These are phyloP conservation scores for Apiotrichum laibachii DNA, from an alignment of 1,284 basidiomycete species.

Conservation along the genomic window DNA sequence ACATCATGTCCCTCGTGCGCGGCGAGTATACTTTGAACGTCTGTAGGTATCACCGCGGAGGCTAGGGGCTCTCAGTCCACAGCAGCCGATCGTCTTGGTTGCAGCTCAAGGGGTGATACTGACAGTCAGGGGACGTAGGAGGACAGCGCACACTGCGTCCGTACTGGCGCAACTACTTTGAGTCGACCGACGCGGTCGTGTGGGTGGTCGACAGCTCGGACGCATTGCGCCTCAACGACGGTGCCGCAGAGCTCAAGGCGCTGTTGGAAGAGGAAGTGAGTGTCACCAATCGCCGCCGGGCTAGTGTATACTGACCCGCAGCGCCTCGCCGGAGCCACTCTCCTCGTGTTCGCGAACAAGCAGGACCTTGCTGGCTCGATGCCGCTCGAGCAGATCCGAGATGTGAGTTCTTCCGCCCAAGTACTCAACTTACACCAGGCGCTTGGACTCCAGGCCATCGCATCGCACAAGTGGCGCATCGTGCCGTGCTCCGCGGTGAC, in stretches of 20 bases:
- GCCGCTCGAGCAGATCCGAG: slow-evolving; percentile 73
- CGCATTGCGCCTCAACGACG: slow-evolving; percentile 81
- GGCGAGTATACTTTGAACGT: slow-evolving; percentile 91
- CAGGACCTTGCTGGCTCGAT: slow-evolving; percentile 90
- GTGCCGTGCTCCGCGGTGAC: slow-evolving; percentile 89
- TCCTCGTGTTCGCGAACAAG: slow-evolving; percentile 98
- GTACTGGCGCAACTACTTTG: slow-evolving; percentile 99
- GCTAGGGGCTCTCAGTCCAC: neutral
- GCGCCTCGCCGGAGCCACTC: slow-evolving; percentile 88
- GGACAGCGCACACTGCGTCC: slow-evolving; percentile 92
- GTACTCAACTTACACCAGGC: slow-evolving; percentile 55
- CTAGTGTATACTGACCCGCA: slow-evolving; percentile 45
- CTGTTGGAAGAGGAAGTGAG: slow-evolving; percentile 88
- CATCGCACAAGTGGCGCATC: slow-evolving; percentile 85
- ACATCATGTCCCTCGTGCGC: slow-evolving; percentile 93
- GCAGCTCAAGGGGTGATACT: neutral
- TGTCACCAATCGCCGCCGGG: slow-evolving; percentile 5
- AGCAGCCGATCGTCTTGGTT: no score
- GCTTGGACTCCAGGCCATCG: slow-evolving; percentile 71
- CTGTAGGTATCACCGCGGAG: slow-evolving; percentile 58
- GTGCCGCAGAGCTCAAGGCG: slow-evolving; percentile 77
- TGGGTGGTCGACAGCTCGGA: slow-evolving; percentile 99
- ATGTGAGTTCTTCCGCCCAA: slow-evolving; percentile 57
- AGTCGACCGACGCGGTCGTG: slow-evolving; percentile 94
- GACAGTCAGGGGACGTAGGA: slow-evolving; percentile 84